These are phyloP conservation scores for Candida sakaeoensis DNA, from an alignment of 805 yeast species.

Conservation along the genomic window DNA sequence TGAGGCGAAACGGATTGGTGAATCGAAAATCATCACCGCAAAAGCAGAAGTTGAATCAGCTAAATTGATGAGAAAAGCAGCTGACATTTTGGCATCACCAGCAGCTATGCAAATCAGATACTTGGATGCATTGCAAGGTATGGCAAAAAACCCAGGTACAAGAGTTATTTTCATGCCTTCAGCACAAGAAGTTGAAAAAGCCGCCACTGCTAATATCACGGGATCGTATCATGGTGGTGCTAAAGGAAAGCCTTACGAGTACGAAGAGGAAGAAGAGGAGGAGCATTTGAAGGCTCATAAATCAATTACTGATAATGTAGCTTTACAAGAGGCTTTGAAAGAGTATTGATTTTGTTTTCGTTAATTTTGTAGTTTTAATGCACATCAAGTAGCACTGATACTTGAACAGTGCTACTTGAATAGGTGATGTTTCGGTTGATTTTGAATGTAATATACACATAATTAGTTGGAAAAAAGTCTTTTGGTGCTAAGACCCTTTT, in stretches of 20 bases:
- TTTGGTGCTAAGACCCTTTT: not conserved
- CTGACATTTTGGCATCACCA: constrained; percentile 68
- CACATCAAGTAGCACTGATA: not conserved
- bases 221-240: constrained; percentile 5
- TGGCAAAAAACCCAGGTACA: constrained; percentile 60
- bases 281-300: constrained; percentile 8
- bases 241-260: constrained; percentile 12
- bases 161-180: constrained; percentile 74
- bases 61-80: constrained; percentile 73
- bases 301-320: constrained; percentile 22
- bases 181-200: constrained; percentile 38
- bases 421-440: too few species aligned
- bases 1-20: constrained; percentile 73
- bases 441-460: too few species aligned
- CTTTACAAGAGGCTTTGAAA: constrained; percentile 30
- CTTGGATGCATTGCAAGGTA: constrained; percentile 72
- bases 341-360: not conserved
- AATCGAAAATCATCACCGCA: constrained; percentile 69
- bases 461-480: too few species aligned
- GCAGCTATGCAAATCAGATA: constrained; percentile 78
- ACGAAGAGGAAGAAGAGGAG: constrained; percentile 24
- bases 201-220: constrained; percentile 25
- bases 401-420: too few species aligned
- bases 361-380: not conserved
- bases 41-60: constrained; percentile 75